Evolutionary conservation across 305 asterid genomes (phyloP).

Genomic region (Fraxinus velutina): DNA sequence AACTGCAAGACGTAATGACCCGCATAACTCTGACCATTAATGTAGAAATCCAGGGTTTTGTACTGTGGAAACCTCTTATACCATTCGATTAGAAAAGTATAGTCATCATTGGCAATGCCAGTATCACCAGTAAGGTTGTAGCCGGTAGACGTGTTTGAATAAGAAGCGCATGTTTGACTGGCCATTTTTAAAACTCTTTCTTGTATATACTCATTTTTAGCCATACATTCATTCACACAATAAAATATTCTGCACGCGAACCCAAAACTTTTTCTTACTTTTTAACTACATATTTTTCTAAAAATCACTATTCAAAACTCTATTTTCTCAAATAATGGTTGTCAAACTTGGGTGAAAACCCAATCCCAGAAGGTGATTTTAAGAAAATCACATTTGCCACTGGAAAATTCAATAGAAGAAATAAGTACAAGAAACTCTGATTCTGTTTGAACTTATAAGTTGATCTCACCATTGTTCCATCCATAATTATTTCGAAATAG

Average conservation of each 20-base stretch:
- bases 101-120: slow-evolving; percentile 38
- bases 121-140: slow-evolving; percentile 37
- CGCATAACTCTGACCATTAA: slow-evolving; percentile 52
- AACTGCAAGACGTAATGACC: slow-evolving; percentile 55
- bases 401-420: not conserved
- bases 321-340: no score
- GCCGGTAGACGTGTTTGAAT: slow-evolving; percentile 10
- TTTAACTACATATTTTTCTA: no score
- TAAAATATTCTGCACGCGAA: no score
- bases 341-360: slow-evolving; percentile 29
- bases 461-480: slow-evolving; percentile 42
- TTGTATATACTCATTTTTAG: no score
- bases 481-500: slow-evolving; percentile 28
- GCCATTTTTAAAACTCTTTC: no score
- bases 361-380: slow-evolving; percentile 54
- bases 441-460: not conserved
- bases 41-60: slow-evolving; percentile 41
- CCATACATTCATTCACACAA: no score
- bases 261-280: no score
- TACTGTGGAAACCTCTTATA: slow-evolving; percentile 52
- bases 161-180: no score
- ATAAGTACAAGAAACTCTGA: not conserved
- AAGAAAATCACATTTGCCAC: slow-evolving; percentile 52
- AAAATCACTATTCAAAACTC: no score
- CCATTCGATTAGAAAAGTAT: slow-evolving; percentile 49